Evolutionary conservation across 768 basidiomycete genomes (phyloP).

Genomic region (Nidularia sp.): DNA sequence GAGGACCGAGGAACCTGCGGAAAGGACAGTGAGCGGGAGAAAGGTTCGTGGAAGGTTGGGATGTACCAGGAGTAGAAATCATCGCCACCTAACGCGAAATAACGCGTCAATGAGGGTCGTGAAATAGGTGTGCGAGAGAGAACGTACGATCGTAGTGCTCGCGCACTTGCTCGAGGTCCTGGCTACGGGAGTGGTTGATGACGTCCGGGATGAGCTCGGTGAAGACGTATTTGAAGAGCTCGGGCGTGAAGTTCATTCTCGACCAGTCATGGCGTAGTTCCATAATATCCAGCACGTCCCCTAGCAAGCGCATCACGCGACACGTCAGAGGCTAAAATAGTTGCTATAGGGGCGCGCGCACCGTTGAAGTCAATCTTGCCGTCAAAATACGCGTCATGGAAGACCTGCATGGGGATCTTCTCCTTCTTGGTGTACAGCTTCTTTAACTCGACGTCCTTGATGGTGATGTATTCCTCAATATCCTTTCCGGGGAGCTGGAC

Average conservation of each 20-base stretch:
- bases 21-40: background rate
- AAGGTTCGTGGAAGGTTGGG: background rate
- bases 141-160: slow-evolving; percentile 89
- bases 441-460: slow-evolving; percentile 82
- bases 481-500: slow-evolving; percentile 79
- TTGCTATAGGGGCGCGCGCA: slow-evolving; percentile 24
- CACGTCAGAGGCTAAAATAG: slow-evolving; percentile 7
- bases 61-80: slow-evolving; percentile 89
- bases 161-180: slow-evolving; percentile 94
- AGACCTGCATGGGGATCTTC: slow-evolving; percentile 97
- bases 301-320: slow-evolving; percentile 33
- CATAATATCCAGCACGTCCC: slow-evolving; percentile 89
- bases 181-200: slow-evolving; percentile 81
- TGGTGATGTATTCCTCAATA: slow-evolving; percentile 86
- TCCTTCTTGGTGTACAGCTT: slow-evolving; percentile 74
- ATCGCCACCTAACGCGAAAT: slow-evolving; percentile 61
- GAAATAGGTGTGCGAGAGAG: slow-evolving; percentile 1
- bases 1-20: slow-evolving; percentile 83
- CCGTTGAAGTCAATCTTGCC: slow-evolving; percentile 96
- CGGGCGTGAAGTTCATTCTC: slow-evolving; percentile 83
- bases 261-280: slow-evolving; percentile 97
- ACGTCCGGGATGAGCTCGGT: slow-evolving; percentile 89
- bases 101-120: background rate
- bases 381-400: slow-evolving; percentile 97
- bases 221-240: slow-evolving; percentile 93